Conservation (phyloP, 805 yeast species). For the Kluyveromyces siamensis region DNA sequence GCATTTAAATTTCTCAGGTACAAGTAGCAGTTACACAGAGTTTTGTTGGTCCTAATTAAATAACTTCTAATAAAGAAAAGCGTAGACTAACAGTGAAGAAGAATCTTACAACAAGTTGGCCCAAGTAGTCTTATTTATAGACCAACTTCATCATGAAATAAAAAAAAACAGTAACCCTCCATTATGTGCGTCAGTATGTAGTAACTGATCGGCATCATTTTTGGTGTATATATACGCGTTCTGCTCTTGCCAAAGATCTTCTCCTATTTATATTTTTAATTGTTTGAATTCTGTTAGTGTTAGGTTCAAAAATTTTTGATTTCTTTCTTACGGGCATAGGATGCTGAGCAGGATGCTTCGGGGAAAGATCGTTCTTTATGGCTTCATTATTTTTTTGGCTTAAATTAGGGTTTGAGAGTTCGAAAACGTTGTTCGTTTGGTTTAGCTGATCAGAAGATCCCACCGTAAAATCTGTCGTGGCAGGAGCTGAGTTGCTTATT, state of each 20-base stretch:
- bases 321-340: background rate
- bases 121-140: too few relatives aligned
- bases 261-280: too few relatives aligned
- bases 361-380: background rate
- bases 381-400: background rate
- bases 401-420: background rate
- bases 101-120: too few relatives aligned
- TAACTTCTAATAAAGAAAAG: too few relatives aligned
- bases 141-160: too few relatives aligned
- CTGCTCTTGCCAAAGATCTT: background rate
- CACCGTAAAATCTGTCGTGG: background rate
- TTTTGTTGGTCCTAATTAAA: too few relatives aligned
- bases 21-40: too few relatives aligned
- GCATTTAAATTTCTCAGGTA: background rate
- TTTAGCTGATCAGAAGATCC: too few relatives aligned
- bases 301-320: background rate
- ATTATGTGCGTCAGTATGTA: background rate
- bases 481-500: background rate
- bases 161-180: background rate
- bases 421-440: background rate
- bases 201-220: background rate
- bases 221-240: background rate
- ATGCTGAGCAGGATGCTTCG: background rate
- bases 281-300: background rate
- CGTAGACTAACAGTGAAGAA: too few relatives aligned